Base-by-base conservation (phyloP, 305 asterid genomes). In the Nicotiana rustica region DNA sequence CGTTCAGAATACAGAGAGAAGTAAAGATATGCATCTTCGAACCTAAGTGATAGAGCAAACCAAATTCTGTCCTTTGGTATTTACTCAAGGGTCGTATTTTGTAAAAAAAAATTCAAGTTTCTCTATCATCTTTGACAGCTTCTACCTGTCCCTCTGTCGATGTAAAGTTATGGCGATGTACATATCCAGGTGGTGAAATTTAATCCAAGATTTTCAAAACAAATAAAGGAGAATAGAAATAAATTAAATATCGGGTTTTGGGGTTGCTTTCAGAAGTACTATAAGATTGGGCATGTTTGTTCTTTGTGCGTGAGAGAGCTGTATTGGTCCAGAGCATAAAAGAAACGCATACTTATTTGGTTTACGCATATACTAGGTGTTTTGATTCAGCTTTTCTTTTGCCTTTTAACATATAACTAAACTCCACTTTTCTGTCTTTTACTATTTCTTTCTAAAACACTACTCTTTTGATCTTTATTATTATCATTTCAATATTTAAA, bases 61-160 rank as follows among this genome's bases (percentile, higher is more conserved):
- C n/a, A 17, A 79, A 68, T 41, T 65, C 76, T 81, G 86, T 84
- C 87, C 85, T 86, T 70, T 84, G 87, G 84, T 67, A 81, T 81
- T 81, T 75, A 75, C 14, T 75, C 18, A 75, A 56, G 41, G 75
- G 60, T 14, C 3, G 76, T 82, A 7, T 62, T 44, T 82, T 82
- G 56, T 82, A 73, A 83, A 75, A 17, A 52, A 84, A 82, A 18
- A 8, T 10, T 41, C 18, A 41, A 41, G 19, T 84, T 75, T 73
- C 85, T 82, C 85, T 81, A 79, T 78, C 82, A 79, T 64, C 31
- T 79, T 84, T 85, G 87, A 85, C 88, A 79, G 86, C 85, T 87
- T 82, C 83, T 84, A 84, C 85, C 86, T 84, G 89, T 78, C 84
- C 83, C 65, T 82, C 82, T 61, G 62, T 64, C 77, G 77, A 83